phyloP scores from a whole-genome alignment of 192 early-diverging fungal genomes.

The Glomus cerebriforme region DNA sequence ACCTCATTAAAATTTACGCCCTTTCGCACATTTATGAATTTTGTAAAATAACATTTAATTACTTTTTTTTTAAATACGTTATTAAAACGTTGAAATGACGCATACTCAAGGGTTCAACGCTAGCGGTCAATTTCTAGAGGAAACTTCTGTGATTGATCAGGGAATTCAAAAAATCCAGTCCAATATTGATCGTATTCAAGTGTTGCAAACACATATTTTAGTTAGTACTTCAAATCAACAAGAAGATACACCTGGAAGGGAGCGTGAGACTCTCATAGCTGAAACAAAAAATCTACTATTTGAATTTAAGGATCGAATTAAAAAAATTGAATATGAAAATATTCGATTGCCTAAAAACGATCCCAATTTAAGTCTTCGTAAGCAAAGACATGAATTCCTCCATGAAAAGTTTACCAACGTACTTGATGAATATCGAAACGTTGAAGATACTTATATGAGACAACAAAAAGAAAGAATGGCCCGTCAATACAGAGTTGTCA shows the following conservation, averaged over 20 bases:
- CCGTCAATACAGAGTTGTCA: conserved; percentile 81
- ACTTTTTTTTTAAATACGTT: not conserved
- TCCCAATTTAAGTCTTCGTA: not conserved
- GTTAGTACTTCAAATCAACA: not conserved
- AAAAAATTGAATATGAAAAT: conserved; percentile 32
- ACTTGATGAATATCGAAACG: conserved; percentile 75
- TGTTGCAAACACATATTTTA: conserved; percentile 17
- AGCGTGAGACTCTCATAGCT: not conserved
- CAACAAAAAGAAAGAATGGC: conserved; percentile 82
- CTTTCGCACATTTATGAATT: not conserved
- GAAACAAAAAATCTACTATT: conserved; percentile 20
- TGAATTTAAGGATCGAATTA: conserved; percentile 25
- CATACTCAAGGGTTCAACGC: not conserved
- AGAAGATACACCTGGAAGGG: not conserved
- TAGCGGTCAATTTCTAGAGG: conserved; percentile 5
- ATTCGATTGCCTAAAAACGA: not conserved
- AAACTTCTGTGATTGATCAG: conserved; percentile 6
- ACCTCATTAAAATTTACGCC: not conserved
- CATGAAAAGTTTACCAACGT: conserved; percentile 63
- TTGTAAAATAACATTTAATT: too few species aligned
- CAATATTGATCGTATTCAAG: conserved; percentile 23
- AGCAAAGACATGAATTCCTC: conserved; percentile 34
- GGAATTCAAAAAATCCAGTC: not conserved
- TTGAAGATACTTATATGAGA: conserved; percentile 76
- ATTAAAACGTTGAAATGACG: not conserved